Evolutionary conservation across 2,329 filamentous ascomycete species (phyloP), one percentile per base, ranked within the genome.

Genomic region (Aschersonia sp.): DNA sequence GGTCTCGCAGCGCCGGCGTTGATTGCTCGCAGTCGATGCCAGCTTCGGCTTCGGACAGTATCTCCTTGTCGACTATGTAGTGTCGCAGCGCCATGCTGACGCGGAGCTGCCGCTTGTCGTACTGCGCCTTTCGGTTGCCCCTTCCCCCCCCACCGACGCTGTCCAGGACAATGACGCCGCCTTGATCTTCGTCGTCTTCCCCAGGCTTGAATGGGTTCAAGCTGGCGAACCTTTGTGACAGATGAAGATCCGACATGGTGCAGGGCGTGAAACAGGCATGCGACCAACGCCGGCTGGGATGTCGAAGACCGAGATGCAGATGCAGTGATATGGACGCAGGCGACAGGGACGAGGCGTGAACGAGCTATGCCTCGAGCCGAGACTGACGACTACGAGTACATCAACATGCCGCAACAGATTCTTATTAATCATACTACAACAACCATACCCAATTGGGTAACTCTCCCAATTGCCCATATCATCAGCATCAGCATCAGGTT

Each of bases 121-220:
- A 60, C 48, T 74, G 74, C 5, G 70, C 71, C 46, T 63, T 62
- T 40, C 70, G 69, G n/a, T 65, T 64, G 47, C 68, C 68, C 58
- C 77, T 77, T 43, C 77, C 77, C n/a, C 78, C 77, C 32, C 78
- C 77, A 2, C 76, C 80, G 9, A 82, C 65, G 40, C 67, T 73
- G 49, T 60, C 56, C 45, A 52, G 49, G 50, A 56, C 59, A 31
- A 66, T 62, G 38, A 53, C 49, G 28, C 62, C 64, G 45, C 63
- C 64, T 4, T 55, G 49, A 48, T 66, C 63, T 44, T 66, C 64
- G 45, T 64, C 59, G 40, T 65, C 55, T 9, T 56, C 53, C 38
- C 52, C 53, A 30, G 48, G 46, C n/a, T 47, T 56, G 52, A 60
- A 65, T 5, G 59, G 63, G 40, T 64, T 64, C 6, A 66, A 51